Conservation (phyloP, 441 rosid species). For the Pelargonium cotyledonis region DNA sequence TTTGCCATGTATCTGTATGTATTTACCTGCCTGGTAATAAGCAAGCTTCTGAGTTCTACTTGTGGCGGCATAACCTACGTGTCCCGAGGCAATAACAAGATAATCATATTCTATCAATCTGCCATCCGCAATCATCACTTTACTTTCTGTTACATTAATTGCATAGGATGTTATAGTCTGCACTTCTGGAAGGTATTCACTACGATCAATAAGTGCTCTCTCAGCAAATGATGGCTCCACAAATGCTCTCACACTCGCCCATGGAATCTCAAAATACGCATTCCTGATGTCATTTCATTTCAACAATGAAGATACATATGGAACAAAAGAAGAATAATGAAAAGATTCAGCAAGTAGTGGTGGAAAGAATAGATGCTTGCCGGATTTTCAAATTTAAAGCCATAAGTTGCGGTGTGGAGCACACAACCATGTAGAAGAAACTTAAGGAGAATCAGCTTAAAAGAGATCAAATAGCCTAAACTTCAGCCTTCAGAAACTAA, state of each 20-base stretch:
- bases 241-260: conserved; percentile 71
- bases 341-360: background rate
- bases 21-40: conserved; percentile 50
- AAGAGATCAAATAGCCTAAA: background rate
- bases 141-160: conserved; percentile 42
- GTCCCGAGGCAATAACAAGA: conserved; percentile 82
- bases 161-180: conserved; percentile 56
- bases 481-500: background rate
- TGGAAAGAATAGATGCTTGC: background rate
- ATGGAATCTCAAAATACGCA: conserved; percentile 76
- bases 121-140: conserved; percentile 52
- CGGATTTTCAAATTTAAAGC: background rate
- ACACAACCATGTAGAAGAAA: background rate
- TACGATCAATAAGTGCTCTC: conserved; percentile 60
- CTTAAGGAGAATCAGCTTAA: background rate
- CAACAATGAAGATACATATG: background rate
- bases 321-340: conserved; percentile 2
- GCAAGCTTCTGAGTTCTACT: conserved; percentile 49
- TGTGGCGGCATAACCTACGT: conserved; percentile 41
- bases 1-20: background rate
- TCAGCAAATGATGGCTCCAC: conserved; percentile 72
- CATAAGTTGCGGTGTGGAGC: conserved; percentile 2
- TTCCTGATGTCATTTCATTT: conserved; percentile 42
- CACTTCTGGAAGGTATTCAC: conserved; percentile 52
- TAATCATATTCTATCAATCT: conserved; percentile 45